phyloP scores from a whole-genome alignment of 345 rosid genomes.

The Brassica juncea region DNA sequence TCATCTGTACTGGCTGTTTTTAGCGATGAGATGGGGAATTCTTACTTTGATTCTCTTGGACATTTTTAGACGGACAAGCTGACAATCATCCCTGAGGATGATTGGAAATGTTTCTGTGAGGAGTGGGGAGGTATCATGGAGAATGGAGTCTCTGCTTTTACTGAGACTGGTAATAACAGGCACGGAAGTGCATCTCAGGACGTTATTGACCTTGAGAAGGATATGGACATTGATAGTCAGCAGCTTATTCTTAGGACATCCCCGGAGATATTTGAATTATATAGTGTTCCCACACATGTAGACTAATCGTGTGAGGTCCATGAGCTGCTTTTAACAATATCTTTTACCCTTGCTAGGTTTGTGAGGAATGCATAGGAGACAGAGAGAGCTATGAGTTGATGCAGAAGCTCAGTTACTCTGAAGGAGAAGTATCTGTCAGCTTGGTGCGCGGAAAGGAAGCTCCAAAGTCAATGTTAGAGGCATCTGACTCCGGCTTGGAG shows the following conservation, averaged over 20 bases:
- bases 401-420: conserved; percentile 76
- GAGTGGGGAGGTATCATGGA: conserved; percentile 84
- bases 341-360: conserved; percentile 51
- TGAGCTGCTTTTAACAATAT: not conserved
- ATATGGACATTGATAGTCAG: conserved; percentile 54
- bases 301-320: not conserved
- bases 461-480: conserved; percentile 82
- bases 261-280: conserved; percentile 67
- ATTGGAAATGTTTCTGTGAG: conserved; percentile 90
- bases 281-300: not conserved
- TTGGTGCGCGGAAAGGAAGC: conserved; percentile 91
- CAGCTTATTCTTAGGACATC: conserved; percentile 56
- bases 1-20: conserved; percentile 5
- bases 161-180: conserved; percentile 49
- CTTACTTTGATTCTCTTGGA: conserved; percentile 31
- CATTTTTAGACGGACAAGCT: conserved; percentile 76
- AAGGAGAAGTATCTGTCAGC: conserved; percentile 70
- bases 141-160: conserved; percentile 66
- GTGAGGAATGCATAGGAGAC: conserved; percentile 92
- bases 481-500: conserved; percentile 64
- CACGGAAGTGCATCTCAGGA: conserved; percentile 44
- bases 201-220: conserved; percentile 46
- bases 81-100: conserved; percentile 74
- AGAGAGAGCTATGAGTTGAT: conserved; percentile 85
- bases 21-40: conserved; percentile 15